phyloP scores from a whole-genome alignment of 208 protist genomes.

The Acanthamoeba royreba region DNA sequence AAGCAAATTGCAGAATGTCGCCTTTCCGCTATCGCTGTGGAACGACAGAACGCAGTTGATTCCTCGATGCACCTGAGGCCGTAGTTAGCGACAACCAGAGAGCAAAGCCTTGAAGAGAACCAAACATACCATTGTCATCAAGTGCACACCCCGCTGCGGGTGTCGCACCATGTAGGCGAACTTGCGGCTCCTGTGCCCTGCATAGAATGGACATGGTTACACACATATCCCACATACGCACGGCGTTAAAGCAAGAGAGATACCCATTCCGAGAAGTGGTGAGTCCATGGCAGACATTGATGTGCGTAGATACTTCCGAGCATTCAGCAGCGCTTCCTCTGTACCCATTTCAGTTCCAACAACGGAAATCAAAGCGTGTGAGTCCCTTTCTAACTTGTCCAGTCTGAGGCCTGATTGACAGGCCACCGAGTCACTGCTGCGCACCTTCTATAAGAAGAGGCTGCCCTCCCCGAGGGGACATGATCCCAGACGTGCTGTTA shows the following conservation, averaged over 20 bases:
- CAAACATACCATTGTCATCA: neutral
- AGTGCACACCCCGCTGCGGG: neutral
- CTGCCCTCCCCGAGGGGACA: neutral
- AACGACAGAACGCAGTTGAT: neutral
- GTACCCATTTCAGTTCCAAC: neutral
- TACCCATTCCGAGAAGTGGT: neutral
- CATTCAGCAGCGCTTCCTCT: neutral
- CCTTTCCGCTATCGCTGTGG: neutral
- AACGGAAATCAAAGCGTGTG: neutral
- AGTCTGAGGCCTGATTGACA: too few species aligned
- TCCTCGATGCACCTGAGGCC: neutral
- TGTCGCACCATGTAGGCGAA: neutral
- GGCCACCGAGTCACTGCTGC: too few species aligned
- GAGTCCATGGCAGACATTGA: neutral
- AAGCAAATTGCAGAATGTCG: slow-evolving; percentile 13
- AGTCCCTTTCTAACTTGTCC: neutral
- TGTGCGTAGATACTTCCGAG: neutral
- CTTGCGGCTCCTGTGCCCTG: slow-evolving; percentile 22
- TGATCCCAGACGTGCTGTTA: neutral
- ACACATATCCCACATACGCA: too few species aligned
- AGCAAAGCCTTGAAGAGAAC: neutral
- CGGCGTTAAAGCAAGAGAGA: too few species aligned
- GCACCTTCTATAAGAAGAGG: neutral
- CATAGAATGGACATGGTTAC: too few species aligned
- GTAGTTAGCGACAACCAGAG: neutral